Conservation (phyloP, 2,329 filamentous ascomycete species). For the Gaeumannomyces sp. region DNA sequence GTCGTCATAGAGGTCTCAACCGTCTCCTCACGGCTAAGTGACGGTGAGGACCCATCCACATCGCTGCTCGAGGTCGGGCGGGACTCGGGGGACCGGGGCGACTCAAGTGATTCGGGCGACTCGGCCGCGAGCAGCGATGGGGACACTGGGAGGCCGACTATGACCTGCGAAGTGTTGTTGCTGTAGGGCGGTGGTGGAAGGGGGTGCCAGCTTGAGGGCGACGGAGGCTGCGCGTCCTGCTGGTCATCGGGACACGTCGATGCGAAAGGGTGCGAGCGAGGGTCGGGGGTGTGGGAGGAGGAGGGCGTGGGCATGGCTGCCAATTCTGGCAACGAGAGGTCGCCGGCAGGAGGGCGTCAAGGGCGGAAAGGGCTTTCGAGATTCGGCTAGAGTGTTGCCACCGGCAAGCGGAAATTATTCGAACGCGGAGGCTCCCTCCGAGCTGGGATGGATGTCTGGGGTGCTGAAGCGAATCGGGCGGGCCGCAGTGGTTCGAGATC, state of each 20-base stretch:
- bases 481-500: background rate
- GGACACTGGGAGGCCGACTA: background rate
- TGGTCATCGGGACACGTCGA: slow-evolving; percentile 39
- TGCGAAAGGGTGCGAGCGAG: slow-evolving; percentile 24
- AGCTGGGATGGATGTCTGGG: background rate
- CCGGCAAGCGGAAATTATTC: background rate
- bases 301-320: slow-evolving; percentile 20
- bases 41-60: slow-evolving; percentile 1
- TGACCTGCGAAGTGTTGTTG: slow-evolving; percentile 4
- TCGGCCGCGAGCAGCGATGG: background rate
- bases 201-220: slow-evolving; percentile 21
- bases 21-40: background rate
- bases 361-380: background rate
- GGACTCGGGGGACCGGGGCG: slow-evolving; percentile 1
- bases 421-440: background rate
- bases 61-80: slow-evolving; percentile 8
- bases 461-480: background rate
- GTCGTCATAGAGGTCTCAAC: slow-evolving; percentile 1
- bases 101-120: background rate
- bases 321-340: background rate
- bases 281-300: slow-evolving; percentile 13
- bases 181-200: slow-evolving; percentile 14
- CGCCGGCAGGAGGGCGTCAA: background rate
- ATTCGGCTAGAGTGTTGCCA: background rate
- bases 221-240: slow-evolving; percentile 17